Conservation (phyloP, 768 basidiomycete genomes). For the Mrakia frigida region DNA sequence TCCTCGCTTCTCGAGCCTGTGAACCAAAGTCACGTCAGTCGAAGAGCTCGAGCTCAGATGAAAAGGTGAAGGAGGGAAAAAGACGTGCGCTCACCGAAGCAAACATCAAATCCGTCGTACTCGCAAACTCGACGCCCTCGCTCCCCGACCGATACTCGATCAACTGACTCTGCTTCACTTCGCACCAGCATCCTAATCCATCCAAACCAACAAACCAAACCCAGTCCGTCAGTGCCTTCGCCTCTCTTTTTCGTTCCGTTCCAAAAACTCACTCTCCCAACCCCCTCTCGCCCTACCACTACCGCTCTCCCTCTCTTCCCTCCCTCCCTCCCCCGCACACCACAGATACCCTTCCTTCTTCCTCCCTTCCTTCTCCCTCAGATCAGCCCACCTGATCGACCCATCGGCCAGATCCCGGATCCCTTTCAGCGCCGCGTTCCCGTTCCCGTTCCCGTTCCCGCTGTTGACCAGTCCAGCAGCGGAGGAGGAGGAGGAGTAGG, state of each 20-base stretch:
- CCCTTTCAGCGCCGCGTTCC: constrained; percentile 3
- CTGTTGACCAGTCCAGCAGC: neutral
- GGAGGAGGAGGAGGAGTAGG: constrained; percentile 1
- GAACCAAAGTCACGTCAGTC: neutral
- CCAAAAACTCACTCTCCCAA: constrained; percentile 17
- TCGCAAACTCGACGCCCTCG: constrained; percentile 10
- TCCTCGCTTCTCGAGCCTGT: constrained; percentile 27
- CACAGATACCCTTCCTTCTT: constrained; percentile 32
- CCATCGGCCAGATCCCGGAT: constrained; percentile 13
- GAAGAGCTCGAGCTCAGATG: no score
- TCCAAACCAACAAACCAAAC: neutral
- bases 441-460: neutral
- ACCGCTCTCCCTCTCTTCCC: neutral
- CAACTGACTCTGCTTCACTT: constrained; percentile 30
- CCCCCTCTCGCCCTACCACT: neutral
- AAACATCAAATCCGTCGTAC: constrained; percentile 29
- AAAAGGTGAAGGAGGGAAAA: neutral
- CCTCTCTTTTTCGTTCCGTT: neutral
- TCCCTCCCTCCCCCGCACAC: constrained; percentile 14
- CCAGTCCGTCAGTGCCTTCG: neutral
- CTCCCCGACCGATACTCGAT: constrained; percentile 15
- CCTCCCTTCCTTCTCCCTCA: constrained; percentile 29
- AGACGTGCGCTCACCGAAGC: constrained; percentile 18
- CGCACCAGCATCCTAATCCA: constrained; percentile 31
- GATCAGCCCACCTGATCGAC: neutral